These are phyloP conservation scores for Magnusiomyces ingens DNA, from an alignment of 1,139 yeast species.

Conservation along the genomic window DNA sequence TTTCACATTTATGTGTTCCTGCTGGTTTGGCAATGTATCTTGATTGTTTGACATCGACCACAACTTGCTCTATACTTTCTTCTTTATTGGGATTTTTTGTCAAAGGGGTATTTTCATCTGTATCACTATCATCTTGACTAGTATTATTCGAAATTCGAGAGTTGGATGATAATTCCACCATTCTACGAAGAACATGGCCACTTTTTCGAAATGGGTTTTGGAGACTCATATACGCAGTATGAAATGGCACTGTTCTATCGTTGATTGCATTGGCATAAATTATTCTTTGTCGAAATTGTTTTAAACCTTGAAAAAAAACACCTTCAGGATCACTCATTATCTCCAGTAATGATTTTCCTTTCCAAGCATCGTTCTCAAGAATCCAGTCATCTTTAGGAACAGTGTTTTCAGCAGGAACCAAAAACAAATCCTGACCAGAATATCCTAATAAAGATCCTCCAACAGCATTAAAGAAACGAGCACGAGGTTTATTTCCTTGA, in stretches of 20 bases:
- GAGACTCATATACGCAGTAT: slow-evolving; percentile 44
- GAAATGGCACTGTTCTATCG: slow-evolving; percentile 60
- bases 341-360: slow-evolving; percentile 30
- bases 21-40: slow-evolving; percentile 4
- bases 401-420: slow-evolving; percentile 42
- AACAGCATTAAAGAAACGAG: slow-evolving; percentile 45
- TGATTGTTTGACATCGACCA: slow-evolving; percentile 1
- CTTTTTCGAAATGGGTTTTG: slow-evolving; percentile 41
- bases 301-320: slow-evolving; percentile 49
- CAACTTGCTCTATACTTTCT: not conserved
- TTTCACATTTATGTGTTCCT: not conserved
- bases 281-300: slow-evolving; percentile 49
- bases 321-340: slow-evolving; percentile 51
- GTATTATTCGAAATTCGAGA: not conserved
- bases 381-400: not conserved
- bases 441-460: slow-evolving; percentile 64
- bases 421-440: slow-evolving; percentile 68
- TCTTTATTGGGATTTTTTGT: not conserved
- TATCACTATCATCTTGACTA: not conserved
- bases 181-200: slow-evolving; percentile 16
- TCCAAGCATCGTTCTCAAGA: slow-evolving; percentile 3
- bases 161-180: not conserved
- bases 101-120: not conserved
- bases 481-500: slow-evolving; percentile 37
- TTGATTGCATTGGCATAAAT: slow-evolving; percentile 68